These are phyloP conservation scores for Colletotrichum cordylinicola DNA, from an alignment of 2,329 filamentous ascomycete genomes.

Conservation along the genomic window DNA sequence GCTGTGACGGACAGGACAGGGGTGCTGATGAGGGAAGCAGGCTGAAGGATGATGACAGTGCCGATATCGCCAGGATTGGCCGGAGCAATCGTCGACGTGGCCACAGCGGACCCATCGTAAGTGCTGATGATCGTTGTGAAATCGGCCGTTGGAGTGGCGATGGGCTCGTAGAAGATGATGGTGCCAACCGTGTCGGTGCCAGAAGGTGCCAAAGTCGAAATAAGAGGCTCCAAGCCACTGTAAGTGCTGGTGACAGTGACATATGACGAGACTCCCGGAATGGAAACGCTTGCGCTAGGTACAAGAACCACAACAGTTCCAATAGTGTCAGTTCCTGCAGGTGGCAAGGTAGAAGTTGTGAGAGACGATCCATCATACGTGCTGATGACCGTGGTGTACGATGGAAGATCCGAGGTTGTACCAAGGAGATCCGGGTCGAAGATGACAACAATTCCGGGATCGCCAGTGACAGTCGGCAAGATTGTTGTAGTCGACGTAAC, in stretches of 20 bases:
- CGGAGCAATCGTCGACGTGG: not conserved
- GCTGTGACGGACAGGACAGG: not conserved
- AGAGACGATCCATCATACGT: not conserved
- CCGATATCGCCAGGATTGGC: not conserved
- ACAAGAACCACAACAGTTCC: not conserved
- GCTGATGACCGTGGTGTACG: not conserved
- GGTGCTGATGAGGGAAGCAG: not conserved
- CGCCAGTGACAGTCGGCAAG: not conserved
- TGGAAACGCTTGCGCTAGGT: not conserved
- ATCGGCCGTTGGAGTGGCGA: not conserved
- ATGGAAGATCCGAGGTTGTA: not conserved
- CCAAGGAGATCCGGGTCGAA: not conserved
- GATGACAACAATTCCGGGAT: not conserved
- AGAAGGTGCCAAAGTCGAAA: not conserved
- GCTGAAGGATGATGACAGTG: not conserved
- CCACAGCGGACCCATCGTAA: not conserved
- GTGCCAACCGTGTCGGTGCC: not conserved
- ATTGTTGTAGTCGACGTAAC: not conserved
- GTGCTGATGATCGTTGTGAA: not conserved
- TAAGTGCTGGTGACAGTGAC: not conserved
- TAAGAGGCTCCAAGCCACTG: not conserved
- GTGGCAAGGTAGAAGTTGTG: not conserved
- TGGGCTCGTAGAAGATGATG: not conserved
- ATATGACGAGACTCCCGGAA: not conserved
- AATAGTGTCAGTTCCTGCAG: not conserved